A percentile compares a stretch with the other conserved stretches of the same genome.
These are phyloP conservation scores for Phytophthora multivora DNA, from an alignment of 352 stramenopile species.

Conservation along the genomic window DNA sequence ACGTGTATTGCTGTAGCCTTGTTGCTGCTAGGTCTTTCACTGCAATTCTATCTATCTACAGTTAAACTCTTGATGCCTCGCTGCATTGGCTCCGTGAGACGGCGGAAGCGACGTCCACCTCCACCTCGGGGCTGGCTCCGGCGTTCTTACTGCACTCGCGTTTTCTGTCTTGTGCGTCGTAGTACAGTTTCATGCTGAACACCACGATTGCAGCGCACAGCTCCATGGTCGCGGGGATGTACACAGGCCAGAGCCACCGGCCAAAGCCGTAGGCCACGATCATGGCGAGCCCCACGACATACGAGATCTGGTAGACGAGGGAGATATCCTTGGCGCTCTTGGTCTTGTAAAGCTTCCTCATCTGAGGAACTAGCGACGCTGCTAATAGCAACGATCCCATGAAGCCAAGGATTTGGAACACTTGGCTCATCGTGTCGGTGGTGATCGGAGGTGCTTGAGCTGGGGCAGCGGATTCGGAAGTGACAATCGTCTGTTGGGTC, in stretches of 20 bases:
- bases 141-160: slow-evolving; percentile 17
- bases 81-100: slow-evolving; percentile 15
- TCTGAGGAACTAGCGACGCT: slow-evolving; percentile 47
- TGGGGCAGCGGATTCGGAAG: slow-evolving; percentile 14
- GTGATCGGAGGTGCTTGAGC: slow-evolving; percentile 8
- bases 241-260: slow-evolving; percentile 55
- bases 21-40: not conserved
- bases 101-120: slow-evolving; percentile 21
- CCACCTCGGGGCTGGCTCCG: slow-evolving; percentile 24
- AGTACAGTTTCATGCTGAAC: slow-evolving; percentile 56
- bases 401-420: slow-evolving; percentile 52
- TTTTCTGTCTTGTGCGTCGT: slow-evolving; percentile 31
- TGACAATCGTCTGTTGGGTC: slow-evolving; percentile 1
- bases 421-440: slow-evolving; percentile 19
- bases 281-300: slow-evolving; percentile 43
- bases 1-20: not conserved
- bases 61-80: not conserved
- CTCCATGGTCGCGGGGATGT: slow-evolving; percentile 57
- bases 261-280: slow-evolving; percentile 55
- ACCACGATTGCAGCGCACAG: slow-evolving; percentile 37
- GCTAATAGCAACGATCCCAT: slow-evolving; percentile 52
- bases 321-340: slow-evolving; percentile 64
- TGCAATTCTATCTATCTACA: not conserved
- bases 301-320: slow-evolving; percentile 48
- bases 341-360: slow-evolving; percentile 53